phyloP scores from a whole-genome alignment of 768 basidiomycete species.

The Cyathus striatus region DNA sequence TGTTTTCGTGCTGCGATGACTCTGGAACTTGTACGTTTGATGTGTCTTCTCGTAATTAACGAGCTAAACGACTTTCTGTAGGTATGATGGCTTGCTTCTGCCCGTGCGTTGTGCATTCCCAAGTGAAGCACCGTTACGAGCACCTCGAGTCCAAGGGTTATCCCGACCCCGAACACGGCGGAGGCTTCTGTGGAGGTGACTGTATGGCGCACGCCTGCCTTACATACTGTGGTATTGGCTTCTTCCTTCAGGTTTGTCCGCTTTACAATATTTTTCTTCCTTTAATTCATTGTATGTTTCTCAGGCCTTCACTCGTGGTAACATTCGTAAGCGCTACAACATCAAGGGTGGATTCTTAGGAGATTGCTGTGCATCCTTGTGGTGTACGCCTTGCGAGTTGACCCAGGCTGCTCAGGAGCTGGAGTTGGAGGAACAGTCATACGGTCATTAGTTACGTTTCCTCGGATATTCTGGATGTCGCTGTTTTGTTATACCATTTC shows the following conservation, averaged over 20 bases:
- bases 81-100: constrained; percentile 31
- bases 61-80: constrained; percentile 7
- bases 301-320: constrained; percentile 28
- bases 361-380: constrained; percentile 35
- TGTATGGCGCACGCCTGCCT: constrained; percentile 31
- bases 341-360: constrained; percentile 36
- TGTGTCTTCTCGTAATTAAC: neutral
- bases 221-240: constrained; percentile 26
- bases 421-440: constrained; percentile 2
- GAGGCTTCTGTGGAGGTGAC: constrained; percentile 22
- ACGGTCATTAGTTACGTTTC: neutral
- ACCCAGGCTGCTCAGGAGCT: constrained; percentile 43
- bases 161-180: constrained; percentile 33
- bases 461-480: no score
- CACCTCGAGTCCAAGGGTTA: constrained; percentile 27
- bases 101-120: constrained; percentile 36
- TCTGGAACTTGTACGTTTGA: constrained; percentile 23
- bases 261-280: neutral
- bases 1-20: constrained; percentile 24
- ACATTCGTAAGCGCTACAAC: constrained; percentile 36
- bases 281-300: neutral
- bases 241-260: constrained; percentile 34
- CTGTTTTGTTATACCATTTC: no score
- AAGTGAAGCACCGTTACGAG: constrained; percentile 34
- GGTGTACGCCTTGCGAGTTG: constrained; percentile 43